Evolutionary conservation across 1,139 yeast species (phyloP).

Genomic region (Nakaseomyces uthaithaninus): DNA sequence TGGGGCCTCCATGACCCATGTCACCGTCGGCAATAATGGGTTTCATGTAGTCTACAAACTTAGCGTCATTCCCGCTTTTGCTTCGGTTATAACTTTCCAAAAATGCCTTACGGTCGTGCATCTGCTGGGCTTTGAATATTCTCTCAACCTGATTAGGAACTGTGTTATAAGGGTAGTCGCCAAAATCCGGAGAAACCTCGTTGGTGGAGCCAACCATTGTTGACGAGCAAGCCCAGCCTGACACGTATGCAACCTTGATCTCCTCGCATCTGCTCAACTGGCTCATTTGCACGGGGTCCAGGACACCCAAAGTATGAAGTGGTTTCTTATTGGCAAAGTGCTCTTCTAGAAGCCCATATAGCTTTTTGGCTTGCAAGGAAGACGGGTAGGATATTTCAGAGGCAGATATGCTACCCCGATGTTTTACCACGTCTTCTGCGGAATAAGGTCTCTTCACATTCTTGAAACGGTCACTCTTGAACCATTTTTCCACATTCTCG

Average conservation of each 20-base stretch:
- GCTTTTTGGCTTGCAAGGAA: conserved; percentile 46
- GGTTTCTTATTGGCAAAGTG: conserved; percentile 40
- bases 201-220: conserved; percentile 47
- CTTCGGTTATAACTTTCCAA: conserved; percentile 32
- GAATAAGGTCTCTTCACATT: conserved; percentile 46
- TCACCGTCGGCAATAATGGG: conserved; percentile 64
- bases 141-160: conserved; percentile 59
- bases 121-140: conserved; percentile 48
- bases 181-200: conserved; percentile 54
- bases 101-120: conserved; percentile 49
- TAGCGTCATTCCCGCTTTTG: conserved; percentile 19
- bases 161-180: conserved; percentile 59
- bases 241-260: conserved; percentile 49
- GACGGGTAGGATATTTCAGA: conserved; percentile 38
- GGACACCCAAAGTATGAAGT: conserved; percentile 51
- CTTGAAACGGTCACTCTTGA: conserved; percentile 43
- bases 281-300: conserved; percentile 56
- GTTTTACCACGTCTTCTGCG: conserved; percentile 45
- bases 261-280: conserved; percentile 44
- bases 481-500: conserved; percentile 42
- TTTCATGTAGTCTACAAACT: conserved; percentile 42
- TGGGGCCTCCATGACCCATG: conserved; percentile 62
- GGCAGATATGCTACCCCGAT: conserved; percentile 43
- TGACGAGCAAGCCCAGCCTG: conserved; percentile 56
- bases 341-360: conserved; percentile 39